Evolutionary conservation across 108 stramenopile genomes (phyloP).

Genomic region (Cyclotella choctawhatcheeana): DNA sequence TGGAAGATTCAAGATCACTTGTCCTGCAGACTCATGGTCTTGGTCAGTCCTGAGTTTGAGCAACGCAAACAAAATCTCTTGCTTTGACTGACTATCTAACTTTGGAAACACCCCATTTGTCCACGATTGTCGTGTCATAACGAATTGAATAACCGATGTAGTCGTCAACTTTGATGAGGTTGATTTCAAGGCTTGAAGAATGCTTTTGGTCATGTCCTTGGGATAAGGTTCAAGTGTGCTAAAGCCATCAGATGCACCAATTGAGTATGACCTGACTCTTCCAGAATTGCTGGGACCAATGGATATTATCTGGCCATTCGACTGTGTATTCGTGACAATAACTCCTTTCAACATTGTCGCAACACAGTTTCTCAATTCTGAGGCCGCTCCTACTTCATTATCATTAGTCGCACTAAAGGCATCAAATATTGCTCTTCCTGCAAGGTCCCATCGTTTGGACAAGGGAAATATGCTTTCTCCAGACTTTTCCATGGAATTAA

Average conservation of each 20-base stretch:
- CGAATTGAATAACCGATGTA: constrained; percentile 42
- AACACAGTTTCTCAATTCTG: constrained; percentile 41
- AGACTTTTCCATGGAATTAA: constrained; percentile 66
- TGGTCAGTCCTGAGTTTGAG: constrained; percentile 44
- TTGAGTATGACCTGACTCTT: constrained; percentile 76
- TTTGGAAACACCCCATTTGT: constrained; percentile 62
- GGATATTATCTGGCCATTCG: constrained; percentile 59
- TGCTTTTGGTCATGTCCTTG: constrained; percentile 59
- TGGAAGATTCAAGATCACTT: constrained; percentile 64
- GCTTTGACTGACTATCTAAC: constrained; percentile 38
- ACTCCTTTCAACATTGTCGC: constrained; percentile 77
- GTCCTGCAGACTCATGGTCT: constrained; percentile 46
- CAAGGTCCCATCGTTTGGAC: constrained; percentile 59
- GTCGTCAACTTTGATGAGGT: constrained; percentile 22
- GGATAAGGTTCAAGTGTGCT: constrained; percentile 69
- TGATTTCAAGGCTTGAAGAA: constrained; percentile 50
- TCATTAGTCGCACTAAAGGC: constrained; percentile 18
- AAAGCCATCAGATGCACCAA: constrained; percentile 62
- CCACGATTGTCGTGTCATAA: constrained; percentile 77
- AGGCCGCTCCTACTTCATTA: constrained; percentile 1
- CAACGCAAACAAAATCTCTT: constrained; percentile 42
- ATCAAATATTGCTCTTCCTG: constrained; percentile 62
- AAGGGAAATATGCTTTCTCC: constrained; percentile 76
- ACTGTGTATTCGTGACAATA: constrained; percentile 44
- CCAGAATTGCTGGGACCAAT: constrained; percentile 76